phyloP scores from a whole-genome alignment of 768 basidiomycete genomes.

The Mycena amicta region DNA sequence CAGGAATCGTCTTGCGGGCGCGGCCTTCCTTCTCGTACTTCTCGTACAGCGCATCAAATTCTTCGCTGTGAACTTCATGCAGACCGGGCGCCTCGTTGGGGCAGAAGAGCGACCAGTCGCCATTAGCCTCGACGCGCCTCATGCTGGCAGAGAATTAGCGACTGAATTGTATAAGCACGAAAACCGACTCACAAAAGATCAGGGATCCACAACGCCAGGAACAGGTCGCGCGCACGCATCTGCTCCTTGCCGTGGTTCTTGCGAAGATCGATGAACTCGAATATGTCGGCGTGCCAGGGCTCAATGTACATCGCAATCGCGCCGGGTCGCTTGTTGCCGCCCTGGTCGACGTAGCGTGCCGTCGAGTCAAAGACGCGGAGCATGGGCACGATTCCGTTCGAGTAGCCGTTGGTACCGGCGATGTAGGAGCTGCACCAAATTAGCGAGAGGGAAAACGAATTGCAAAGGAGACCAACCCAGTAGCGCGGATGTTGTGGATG shows the following conservation, averaged over 20 bases:
- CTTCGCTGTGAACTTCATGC: constrained; percentile 84
- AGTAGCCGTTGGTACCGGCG: constrained; percentile 98
- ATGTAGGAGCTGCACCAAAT: constrained; percentile 79
- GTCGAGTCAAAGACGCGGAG: constrained; percentile 97
- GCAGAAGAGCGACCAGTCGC: constrained; percentile 95
- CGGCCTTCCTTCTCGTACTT: constrained; percentile 91
- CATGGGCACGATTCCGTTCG: constrained; percentile 99
- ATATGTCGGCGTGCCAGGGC: constrained; percentile 98
- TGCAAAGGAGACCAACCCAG: constrained; percentile 59
- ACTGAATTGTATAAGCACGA: not conserved
- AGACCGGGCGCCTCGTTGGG: constrained; percentile 94
- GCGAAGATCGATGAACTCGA: constrained; percentile 95
- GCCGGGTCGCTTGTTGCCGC: constrained; percentile 98
- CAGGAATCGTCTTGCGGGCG: constrained; percentile 80
- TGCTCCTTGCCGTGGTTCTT: constrained; percentile 99
- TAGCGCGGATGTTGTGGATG: constrained; percentile 96
- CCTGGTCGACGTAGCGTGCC: constrained; percentile 98
- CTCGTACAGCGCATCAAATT: constrained; percentile 86
- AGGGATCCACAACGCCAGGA: constrained; percentile 97
- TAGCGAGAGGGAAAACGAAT: not conserved
- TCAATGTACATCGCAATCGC: constrained; percentile 98
- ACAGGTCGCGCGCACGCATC: constrained; percentile 91
- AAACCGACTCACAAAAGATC: constrained; percentile 80
- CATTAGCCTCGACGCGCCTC: constrained; percentile 91
- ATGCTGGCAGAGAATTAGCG: constrained; percentile 55